phyloP scores from a whole-genome alignment of 768 basidiomycete species.

The Russula lepida region DNA sequence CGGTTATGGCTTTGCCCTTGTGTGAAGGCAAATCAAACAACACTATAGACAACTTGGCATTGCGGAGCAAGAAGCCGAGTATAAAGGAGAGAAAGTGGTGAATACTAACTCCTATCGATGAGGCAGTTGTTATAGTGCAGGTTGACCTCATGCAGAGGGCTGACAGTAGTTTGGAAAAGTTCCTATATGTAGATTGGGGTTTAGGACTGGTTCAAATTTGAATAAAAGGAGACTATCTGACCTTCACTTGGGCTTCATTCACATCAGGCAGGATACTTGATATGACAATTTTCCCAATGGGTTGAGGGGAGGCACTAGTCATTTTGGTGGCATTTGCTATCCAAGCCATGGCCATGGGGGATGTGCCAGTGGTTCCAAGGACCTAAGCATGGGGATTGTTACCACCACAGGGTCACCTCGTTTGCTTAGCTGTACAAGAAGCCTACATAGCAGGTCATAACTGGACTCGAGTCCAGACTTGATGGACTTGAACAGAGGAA shows the following conservation, averaged over 20 bases:
- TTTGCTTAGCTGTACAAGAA: constrained; percentile 37
- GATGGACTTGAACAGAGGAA: no score
- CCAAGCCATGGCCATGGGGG: constrained; percentile 47
- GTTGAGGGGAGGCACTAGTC: constrained; percentile 31
- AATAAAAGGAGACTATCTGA: constrained; percentile 31
- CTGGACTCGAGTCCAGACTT: no score
- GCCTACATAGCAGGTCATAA: no score
- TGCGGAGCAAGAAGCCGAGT: constrained; percentile 24
- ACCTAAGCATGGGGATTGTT: constrained; percentile 47
- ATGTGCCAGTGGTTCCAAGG: constrained; percentile 44
- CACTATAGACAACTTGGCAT: constrained; percentile 17
- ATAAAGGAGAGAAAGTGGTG: constrained; percentile 33
- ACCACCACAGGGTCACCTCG: constrained; percentile 34
- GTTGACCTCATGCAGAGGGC: constrained; percentile 73
- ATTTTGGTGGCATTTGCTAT: constrained; percentile 33
- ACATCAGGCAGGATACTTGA: constrained; percentile 91
- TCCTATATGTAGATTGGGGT: constrained; percentile 47
- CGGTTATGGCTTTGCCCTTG: constrained; percentile 14
- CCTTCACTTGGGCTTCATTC: constrained; percentile 89
- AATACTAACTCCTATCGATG: constrained; percentile 99
- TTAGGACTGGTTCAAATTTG: not conserved
- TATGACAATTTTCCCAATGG: constrained; percentile 88
- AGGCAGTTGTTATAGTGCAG: constrained; percentile 95
- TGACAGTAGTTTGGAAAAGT: constrained; percentile 85
- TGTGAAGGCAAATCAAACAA: constrained; percentile 18